Percentiles rank a stretch among this genome's conserved stretches.
phyloP scores from a whole-genome alignment of 108 stramenopile species.

The Mediolabrus comicus region DNA sequence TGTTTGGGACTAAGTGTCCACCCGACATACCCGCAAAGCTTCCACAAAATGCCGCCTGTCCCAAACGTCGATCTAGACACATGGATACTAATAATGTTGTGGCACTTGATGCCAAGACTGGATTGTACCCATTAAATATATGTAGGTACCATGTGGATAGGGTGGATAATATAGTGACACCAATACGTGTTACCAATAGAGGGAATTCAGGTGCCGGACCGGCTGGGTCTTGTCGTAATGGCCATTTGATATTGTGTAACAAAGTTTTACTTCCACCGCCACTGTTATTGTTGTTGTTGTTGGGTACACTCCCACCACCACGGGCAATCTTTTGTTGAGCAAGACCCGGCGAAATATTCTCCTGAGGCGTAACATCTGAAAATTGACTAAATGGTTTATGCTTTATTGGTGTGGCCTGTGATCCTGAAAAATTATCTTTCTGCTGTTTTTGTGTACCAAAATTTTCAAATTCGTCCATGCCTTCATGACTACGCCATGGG shows the following conservation, averaged over 20 bases:
- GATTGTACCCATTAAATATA: conserved; percentile 23
- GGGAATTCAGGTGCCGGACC: conserved; percentile 48
- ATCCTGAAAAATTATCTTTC: conserved; percentile 2
- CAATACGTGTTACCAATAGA: conserved; percentile 31
- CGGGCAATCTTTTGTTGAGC: neutral
- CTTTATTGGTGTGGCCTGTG: neutral
- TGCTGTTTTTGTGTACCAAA: neutral
- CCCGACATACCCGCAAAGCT: conserved; percentile 64
- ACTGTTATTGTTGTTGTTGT: neutral
- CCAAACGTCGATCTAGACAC: conserved; percentile 42
- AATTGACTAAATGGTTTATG: neutral
- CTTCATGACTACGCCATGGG: conserved; percentile 5
- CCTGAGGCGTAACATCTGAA: conserved; percentile 3
- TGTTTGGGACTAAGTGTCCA: conserved; percentile 24
- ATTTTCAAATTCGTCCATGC: neutral
- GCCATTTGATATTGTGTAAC: conserved; percentile 17
- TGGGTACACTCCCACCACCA: neutral
- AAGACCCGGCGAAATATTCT: conserved; percentile 1
- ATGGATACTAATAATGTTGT: conserved; percentile 36
- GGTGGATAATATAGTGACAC: conserved; percentile 34
- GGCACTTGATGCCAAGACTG: conserved; percentile 50
- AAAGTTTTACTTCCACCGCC: neutral
- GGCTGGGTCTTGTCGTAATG: conserved; percentile 30
- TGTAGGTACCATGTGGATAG: conserved; percentile 48
- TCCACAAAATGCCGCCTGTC: conserved; percentile 63